Conservation (phyloP, 2,329 filamentous ascomycete genomes). For the Plectosphaerella sp. region DNA sequence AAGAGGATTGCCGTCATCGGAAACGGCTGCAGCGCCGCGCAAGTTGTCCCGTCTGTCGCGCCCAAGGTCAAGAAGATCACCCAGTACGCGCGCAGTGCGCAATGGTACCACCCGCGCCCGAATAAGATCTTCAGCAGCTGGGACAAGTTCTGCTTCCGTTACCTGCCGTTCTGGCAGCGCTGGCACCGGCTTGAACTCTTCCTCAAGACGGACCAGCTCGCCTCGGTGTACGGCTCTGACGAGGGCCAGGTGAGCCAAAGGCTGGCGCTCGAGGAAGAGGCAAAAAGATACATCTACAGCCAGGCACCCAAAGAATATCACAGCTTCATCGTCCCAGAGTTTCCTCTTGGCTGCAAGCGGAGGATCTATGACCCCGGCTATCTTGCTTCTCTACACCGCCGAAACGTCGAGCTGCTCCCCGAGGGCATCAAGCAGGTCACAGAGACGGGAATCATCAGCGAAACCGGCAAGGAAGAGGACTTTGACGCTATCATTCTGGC, state of each 20-base stretch:
- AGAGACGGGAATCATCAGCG: constrained; percentile 19
- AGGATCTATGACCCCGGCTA: constrained; percentile 29
- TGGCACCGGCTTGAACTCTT: constrained; percentile 13
- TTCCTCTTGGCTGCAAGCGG: constrained; percentile 28
- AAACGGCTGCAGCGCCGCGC: constrained; percentile 28
- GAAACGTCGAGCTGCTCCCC: constrained; percentile 23
- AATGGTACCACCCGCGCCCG: constrained; percentile 18
- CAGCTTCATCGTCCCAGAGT: constrained; percentile 23
- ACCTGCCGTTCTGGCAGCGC: constrained; percentile 15
- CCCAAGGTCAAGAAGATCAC: constrained; percentile 16
- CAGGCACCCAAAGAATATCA: constrained; percentile 21
- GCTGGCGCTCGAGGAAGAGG: constrained; percentile 10
- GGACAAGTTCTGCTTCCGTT: constrained; percentile 17
- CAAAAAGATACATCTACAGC: constrained; percentile 18
- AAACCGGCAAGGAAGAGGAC: constrained; percentile 11
- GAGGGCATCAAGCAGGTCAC: constrained; percentile 18
- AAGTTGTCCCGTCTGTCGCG: constrained; percentile 28
- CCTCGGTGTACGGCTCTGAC: constrained; percentile 9
- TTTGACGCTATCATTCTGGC: constrained; percentile 20
- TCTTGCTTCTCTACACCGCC: constrained; percentile 18
- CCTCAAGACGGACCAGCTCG: constrained; percentile 17
- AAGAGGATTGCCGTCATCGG: constrained; percentile 31
- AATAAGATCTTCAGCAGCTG: constrained; percentile 7
- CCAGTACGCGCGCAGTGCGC: constrained; percentile 19
- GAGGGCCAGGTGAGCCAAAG: constrained; percentile 2